phyloP scores from a whole-genome alignment of 768 basidiomycete genomes.

The Rhizopogon vinicolor region DNA sequence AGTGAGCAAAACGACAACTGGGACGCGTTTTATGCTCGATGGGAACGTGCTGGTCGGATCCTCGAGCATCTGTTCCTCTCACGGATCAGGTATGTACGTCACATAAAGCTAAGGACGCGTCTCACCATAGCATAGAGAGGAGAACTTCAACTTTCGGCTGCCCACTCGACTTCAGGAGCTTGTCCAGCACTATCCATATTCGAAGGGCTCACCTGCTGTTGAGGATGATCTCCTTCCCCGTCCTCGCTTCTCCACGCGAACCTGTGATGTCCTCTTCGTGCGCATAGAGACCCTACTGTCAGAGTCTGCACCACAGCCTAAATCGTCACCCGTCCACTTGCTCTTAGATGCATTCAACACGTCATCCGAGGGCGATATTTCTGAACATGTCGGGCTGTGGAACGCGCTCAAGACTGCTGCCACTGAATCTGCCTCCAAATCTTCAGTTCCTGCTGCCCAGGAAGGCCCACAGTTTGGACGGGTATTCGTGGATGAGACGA shows the following conservation, averaged over 20 bases:
- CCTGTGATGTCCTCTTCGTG: constrained; percentile 60
- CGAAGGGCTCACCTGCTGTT: constrained; percentile 20
- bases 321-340: constrained; percentile 53
- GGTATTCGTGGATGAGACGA: constrained; percentile 68
- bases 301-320: constrained; percentile 27
- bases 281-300: constrained; percentile 56
- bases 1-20: constrained; percentile 52
- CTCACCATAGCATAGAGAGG: constrained; percentile 40
- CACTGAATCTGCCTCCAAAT: constrained; percentile 22
- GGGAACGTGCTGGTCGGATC: constrained; percentile 70
- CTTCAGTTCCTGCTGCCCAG: constrained; percentile 12
- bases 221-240: constrained; percentile 48
- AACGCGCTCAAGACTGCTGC: constrained; percentile 43
- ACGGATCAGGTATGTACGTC: constrained; percentile 52
- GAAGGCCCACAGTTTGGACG: constrained; percentile 41
- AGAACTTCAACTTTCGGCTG: constrained; percentile 49
- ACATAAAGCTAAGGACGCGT: background rate
- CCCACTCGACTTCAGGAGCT: constrained; percentile 70
- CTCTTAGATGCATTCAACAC: constrained; percentile 59
- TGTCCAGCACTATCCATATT: constrained; percentile 65
- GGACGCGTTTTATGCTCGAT: constrained; percentile 62
- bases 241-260: constrained; percentile 66
- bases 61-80: constrained; percentile 76
- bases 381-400: constrained; percentile 46
- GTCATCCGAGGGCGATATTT: constrained; percentile 25